Base-by-base conservation (phyloP, 768 basidiomycete species). In the Panaeolus papilionaceus region DNA sequence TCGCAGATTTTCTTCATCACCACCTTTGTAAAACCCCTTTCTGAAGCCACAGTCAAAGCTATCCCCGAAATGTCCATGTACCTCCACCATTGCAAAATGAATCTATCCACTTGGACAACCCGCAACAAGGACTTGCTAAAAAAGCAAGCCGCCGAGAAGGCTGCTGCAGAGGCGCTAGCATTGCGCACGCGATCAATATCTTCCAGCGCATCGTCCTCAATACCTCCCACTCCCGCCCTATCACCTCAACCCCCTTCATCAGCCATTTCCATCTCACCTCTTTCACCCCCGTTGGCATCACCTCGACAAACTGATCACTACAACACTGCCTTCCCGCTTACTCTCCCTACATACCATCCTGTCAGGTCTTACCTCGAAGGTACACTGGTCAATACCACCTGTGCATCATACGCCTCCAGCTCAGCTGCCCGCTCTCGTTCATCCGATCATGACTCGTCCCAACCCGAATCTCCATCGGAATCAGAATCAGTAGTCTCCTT, bases 1-100 rank as follows among this genome's bases (percentile, higher is more conserved):
- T 89, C 89, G 2, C 98, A 99, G 78, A 88, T 98, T 18, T 95
- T 89, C 71, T 99, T 99, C 79, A 92, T 95, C 71, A 86, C 85
- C 64, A 82, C 84, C 2, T 98, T 94, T 75, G 92, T 91, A 49
- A 88, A 89, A 72, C 97, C 97, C 1, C 82, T 99, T 26, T 88
- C 98, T 67, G 89, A 93, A 69, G 79, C 94, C 45, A 89, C 91
- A 2, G 84, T 90, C 3, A 81, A 81, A 58, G 92, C 89, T 23
- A 83, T 98, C 62, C 93, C 94, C 62, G 88, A 92, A 76, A 87
- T 96, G 81, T 81, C 83, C 51, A 78, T 78, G 58, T 96, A 91
- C 70, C 86, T 88, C 0, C 80, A 84, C 28, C 88, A 89, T 68
- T 94, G 94, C 75, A 79, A 83, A 38, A 80, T 81, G 42, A 97